Evolutionary conservation across 345 rosid species (phyloP), one percentile per base, ranked within the genome.

Genomic region (Theobroma cacao): DNA sequence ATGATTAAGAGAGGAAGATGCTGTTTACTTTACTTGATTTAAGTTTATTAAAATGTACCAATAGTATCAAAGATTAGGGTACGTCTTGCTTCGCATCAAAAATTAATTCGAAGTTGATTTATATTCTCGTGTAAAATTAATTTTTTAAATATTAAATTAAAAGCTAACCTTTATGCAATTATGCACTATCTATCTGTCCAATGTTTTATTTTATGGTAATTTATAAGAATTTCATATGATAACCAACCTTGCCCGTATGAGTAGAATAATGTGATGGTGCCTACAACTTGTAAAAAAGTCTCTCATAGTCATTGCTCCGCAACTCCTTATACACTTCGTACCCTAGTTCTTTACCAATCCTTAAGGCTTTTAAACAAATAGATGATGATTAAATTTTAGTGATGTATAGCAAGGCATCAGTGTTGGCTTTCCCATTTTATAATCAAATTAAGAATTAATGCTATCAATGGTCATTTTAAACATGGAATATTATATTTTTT

Each of bases 301-400:
- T 30, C 7, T 59, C 18, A 12, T 28, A 4, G 34, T 59, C 18
- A 12, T 28, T 13, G 34, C 63, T 67, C 2, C 13, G 22, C 38
- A 47, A 69, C 47, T 69, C 56, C 15, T 69, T 69, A 0, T 26
- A 14, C 1, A 14, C 36, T 69, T 30, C 3, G 22, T 68, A 28
- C 22, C 76, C 76, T 53, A 53, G 24, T 74, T 74, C 77, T 74
- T 58, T 31, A 26, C 56, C 34, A 45, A 50, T 70, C 26, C 58
- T 33, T 26, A 5, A 31, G 17, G 45, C 36, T 65, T n/a, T n/a
- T 76, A 34, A 52, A 65, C 50, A 65, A 65, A 52, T 52, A 59
- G 5, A 14, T 13, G 13, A 20, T 38, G 30, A 71, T n/a, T 71
- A 22, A 12, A 9, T 43, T n/a, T n/a, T 12, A 52, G 64, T 56